phyloP scores from a whole-genome alignment of 176 grass and related monocot species.

The Aegilops umbellulata region DNA sequence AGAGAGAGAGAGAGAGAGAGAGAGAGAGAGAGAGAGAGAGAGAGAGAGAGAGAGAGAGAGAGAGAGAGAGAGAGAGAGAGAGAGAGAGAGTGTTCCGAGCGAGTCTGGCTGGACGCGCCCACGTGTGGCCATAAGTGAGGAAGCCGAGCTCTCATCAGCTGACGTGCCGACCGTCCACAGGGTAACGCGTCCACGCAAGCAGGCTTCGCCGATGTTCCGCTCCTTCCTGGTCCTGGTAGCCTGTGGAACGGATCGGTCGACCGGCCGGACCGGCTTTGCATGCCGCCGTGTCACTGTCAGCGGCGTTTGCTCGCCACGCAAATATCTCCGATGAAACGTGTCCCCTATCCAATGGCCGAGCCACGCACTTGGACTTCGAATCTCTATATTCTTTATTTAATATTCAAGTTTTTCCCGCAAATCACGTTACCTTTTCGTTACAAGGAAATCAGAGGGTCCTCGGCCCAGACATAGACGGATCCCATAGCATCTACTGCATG shows the following conservation, averaged over 20 bases:
- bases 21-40: too few species aligned
- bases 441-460: too few species aligned
- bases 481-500: too few species aligned
- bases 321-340: not conserved
- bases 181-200: slow-evolving; percentile 7
- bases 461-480: too few species aligned
- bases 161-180: not conserved
- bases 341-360: not conserved
- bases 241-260: not conserved
- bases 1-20: too few species aligned
- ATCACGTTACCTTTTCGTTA: not conserved
- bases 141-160: slow-evolving; percentile 18
- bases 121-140: not conserved
- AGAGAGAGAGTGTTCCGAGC: too few species aligned
- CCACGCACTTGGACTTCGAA: not conserved
- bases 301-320: not conserved
- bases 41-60: too few species aligned
- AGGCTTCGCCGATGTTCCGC: slow-evolving; percentile 14
- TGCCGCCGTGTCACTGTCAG: not conserved
- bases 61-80: too few species aligned
- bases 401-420: not conserved
- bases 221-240: not conserved
- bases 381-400: not conserved
- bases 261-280: not conserved
- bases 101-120: not conserved